Base-by-base conservation (phyloP, 257 asterid genomes). In the Solanum rostratum region DNA sequence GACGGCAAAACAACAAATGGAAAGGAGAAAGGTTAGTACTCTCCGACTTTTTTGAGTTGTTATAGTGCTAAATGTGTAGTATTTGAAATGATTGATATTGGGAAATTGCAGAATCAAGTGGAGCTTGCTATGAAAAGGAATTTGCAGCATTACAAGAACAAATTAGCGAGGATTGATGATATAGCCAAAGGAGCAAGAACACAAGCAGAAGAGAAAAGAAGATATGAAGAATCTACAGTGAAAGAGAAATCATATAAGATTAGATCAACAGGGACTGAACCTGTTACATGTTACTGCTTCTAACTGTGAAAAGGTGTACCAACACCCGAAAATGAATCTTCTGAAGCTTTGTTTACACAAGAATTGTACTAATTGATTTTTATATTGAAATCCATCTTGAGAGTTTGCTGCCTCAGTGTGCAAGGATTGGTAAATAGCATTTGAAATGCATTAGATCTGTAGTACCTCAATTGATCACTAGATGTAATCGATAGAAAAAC, bases 201-300 rank as follows among this genome's bases (percentile, higher is more conserved):
- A 73, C 94, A 92, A 50, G 86, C 87, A 3, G 92, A 92, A 68
- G 94, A 90, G 63, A 92, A 90, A 88, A 82, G 91, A 57, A 91
- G 85, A 43, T 85, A 84, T 0, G 90, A 93, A 82, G 94, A 92
- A 82, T 85, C 87, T 73, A 50, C 63, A 19, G 91, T 87, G 37
- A 94, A 87, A 88, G 90, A 89, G 85, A 91, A 83, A 81, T 91
- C 94, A 20, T 88, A 89, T 41, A 89, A 85, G 84, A 85, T 92
- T 53, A 91, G 90, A 88, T 54, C 89, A 85, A 89, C 89, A 2
- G 91, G 93, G 43, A 80, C 76, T 65, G 78, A 76, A 57, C 90
- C 94, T 16, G 88, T 89, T 10, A 65, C 81, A 68, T 91, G 93
- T 90, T 93, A 87, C 89, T 91, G 93, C 90, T 91, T 89, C 87